Base-by-base conservation (phyloP, 495 filamentous ascomycete species). In the Achaetomiella virescens region DNA sequence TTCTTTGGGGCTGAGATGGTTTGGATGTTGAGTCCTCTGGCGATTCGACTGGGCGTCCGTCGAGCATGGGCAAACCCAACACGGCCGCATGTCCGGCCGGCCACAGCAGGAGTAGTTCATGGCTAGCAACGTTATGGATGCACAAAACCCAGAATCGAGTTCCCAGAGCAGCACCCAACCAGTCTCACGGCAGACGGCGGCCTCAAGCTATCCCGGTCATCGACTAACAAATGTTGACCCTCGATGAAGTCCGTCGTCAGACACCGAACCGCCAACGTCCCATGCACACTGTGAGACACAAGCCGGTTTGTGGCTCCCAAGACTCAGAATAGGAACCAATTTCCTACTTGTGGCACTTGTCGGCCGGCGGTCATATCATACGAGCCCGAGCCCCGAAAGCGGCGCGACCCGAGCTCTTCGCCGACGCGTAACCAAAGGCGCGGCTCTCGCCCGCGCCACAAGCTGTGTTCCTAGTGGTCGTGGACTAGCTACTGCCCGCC, bases 21-120 rank as follows among this genome's bases (percentile, higher is more conserved):
- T 62, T 58, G 41, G 56, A 22, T 54, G 54, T 52, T 37, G 47
- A 37, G 24, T 54, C 35, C 35, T 20, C 31, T 25, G 40, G 18
- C 21, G 12, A 54, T 55, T 66, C 56, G 41, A 66, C 61, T 66
- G 64, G 64, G 55, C 52, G 44, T 42, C 56, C 41, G 37, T 46
- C 31, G 54, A 61, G 59, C 56, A 49, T 40, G 45, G 37, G 33
- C 54, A 59, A 66, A 65, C 60, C 56, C 48, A 21, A n/a, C 48
- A 27, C 48, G 27, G 51, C 54, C 47, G 47, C 36, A 20, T 24
- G 38, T n/a, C 31, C 51, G 27, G 52, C 57, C 51, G 25, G 20
- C 24, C 21, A 21, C 43, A 46, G 9, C 43, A 46, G 2, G 11
- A 27, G 24, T 21, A 46, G 43, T n/a, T 17, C 43, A 46, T 17